Base-by-base conservation (phyloP, 257 asterid genomes). In the Solanum etuberosum region DNA sequence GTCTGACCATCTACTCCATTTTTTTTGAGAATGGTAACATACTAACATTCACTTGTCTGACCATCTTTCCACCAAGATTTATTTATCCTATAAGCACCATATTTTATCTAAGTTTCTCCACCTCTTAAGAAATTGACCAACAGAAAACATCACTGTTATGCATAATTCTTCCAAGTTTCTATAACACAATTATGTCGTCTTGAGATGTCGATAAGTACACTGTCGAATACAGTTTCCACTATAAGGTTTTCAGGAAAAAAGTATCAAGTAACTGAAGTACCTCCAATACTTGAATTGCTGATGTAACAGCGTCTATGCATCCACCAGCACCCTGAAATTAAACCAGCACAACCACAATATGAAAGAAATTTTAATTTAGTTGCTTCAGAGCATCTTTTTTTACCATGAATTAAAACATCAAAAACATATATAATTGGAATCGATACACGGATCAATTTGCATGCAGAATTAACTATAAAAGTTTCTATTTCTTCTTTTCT, bases 251-350 rank as follows among this genome's bases (percentile, higher is more conserved):
- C 82, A 37, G 29, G 25, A 18, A 34, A 7, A 18, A 65, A 32
- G 80, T 20, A 72, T 18, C 29, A 72, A 34, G 80, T 72, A 34
- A 9, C 9, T 72, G 80, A 86, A 59, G 38, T 35, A 86, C 99
- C 98, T 97, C 99, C 91, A 97, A 87, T 48, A 94, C 96, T 90
- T 92, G 92, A 91, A 97, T 91, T 63, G 98, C 98, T 3, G 98
- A 96, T 48, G 88, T 95, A 88, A 94, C 98, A 86, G 99, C 98
- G 88, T 97, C 98, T 38, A 95, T 85, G 86, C 97, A 93, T 88
- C 93, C 92, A 82, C 97, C 97, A 80, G 91, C 84, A 29, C 93
- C 95, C 99, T 95, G 89, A 68, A 72, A 72, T 14, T 34, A 10
- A 72, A 72, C 80, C 80, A 72, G 2, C 9, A 34, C 7, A 3